Base-by-base conservation (phyloP, 352 stramenopile species). In the Globisporangium parvum region DNA sequence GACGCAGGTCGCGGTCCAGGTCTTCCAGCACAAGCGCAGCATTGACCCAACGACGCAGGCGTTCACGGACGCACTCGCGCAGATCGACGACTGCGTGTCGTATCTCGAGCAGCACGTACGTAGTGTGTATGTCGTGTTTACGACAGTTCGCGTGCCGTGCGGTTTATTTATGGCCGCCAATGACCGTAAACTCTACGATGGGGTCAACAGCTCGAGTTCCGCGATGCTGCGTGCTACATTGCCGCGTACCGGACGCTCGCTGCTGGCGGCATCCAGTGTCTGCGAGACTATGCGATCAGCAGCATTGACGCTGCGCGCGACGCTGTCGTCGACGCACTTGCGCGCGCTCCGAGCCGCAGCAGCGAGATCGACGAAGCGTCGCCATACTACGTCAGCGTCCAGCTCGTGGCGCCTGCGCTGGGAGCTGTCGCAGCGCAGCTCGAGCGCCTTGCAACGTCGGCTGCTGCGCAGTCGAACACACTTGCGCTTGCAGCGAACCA, bases 301-400 rank as follows among this genome's bases (percentile, higher is more conserved):
- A 75, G 67, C 6, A 52, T 94, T 18, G 78, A 92, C 6, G 71
- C 79, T 1, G 84, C 82, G 1, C 80, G 71, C 14, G 81, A 94
- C 52, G 76, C 75, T 46, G 81, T 92, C 49, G 57, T 66, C 20
- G 75, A 88, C 17, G 77, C 73, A 1, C 23, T 88, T 28, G 70
- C 80, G 21, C 83, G 73, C 44, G 48, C 59, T 3, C 44, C 62
- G 18, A 24, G 18, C 3, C 10, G 20, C 9, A 28, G 2, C 14
- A 31, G 14, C 1, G 69, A 84, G 24, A 47, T 93, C 40, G 80
- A 91, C 46, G 78, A 91, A 39, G 80, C 80, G 1, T 88, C 79
- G 28, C 65, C 77, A 15, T 89, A 82, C 53, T 93, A 93, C 42
- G 76, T 91, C 2, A 75, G 89, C 37, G 90, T 93, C 48, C 75